These are phyloP conservation scores for Curvularia verruculosa DNA, from an alignment of 2,329 filamentous ascomycete species.

Conservation along the genomic window DNA sequence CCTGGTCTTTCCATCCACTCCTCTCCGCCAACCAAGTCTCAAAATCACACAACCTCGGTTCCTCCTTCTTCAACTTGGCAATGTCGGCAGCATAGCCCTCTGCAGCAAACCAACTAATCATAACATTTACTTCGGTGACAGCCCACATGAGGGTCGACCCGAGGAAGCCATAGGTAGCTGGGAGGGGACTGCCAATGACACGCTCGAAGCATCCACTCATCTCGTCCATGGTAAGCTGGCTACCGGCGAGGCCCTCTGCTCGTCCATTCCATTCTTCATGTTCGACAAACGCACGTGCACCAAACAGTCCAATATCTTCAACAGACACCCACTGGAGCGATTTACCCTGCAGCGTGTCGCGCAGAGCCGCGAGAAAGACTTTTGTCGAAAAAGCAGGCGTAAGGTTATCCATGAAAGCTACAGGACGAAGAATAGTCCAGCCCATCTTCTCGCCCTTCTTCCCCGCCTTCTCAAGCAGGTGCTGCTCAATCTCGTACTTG, in stretches of 20 bases:
- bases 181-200: conserved; percentile 53
- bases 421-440: conserved; percentile 68
- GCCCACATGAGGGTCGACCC: conserved; percentile 50
- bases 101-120: conserved; percentile 60
- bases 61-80: conserved; percentile 47
- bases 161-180: conserved; percentile 52
- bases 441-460: conserved; percentile 56
- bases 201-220: conserved; percentile 55
- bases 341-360: conserved; percentile 51
- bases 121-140: conserved; percentile 53
- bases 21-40: conserved; percentile 57
- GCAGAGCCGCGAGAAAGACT: conserved; percentile 56
- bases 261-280: conserved; percentile 54
- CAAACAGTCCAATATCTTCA: conserved; percentile 61
- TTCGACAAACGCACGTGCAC: conserved; percentile 56
- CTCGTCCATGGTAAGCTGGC: conserved; percentile 57
- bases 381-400: conserved; percentile 55
- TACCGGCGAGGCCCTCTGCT: conserved; percentile 59
- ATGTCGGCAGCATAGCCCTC: conserved; percentile 58
- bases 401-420: conserved; percentile 68
- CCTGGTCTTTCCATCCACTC: conserved; percentile 50
- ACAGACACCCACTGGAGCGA: conserved; percentile 49
- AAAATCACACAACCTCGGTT: conserved; percentile 57
- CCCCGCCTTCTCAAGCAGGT: conserved; percentile 59
- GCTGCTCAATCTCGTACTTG: conserved; percentile 67